A percentile compares a stretch with the other conserved stretches of the same genome.
Conservation (phyloP, 2,329 filamentous ascomycete species). For the Phyllosticta citrichinensis region DNA sequence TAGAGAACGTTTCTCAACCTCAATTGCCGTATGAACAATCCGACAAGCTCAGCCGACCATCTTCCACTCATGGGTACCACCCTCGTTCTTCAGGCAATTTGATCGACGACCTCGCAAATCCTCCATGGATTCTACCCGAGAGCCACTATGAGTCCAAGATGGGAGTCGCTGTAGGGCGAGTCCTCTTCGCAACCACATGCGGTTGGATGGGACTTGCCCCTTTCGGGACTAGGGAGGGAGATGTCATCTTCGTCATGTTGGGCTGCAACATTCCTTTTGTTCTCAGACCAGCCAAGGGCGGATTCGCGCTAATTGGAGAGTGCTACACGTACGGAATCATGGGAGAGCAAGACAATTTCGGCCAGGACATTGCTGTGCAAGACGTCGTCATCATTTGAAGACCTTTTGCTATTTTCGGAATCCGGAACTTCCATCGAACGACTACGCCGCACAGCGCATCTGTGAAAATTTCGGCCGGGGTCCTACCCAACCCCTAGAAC, state of each 20-base stretch:
- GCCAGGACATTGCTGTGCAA: conserved; percentile 3
- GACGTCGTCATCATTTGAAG: conserved; percentile 8
- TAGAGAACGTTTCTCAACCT: background rate
- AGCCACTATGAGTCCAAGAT: conserved; percentile 5
- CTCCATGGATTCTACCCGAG: conserved; percentile 1
- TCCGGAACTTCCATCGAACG: background rate
- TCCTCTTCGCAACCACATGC: conserved; percentile 5
- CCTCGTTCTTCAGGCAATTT: conserved; percentile 7
- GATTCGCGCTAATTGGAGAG: conserved; percentile 6
- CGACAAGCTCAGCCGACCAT: background rate
- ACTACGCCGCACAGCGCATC: background rate
- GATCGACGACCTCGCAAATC: conserved; percentile 10
- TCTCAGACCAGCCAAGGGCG: background rate
- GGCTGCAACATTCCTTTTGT: conserved; percentile 9
- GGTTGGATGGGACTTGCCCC: conserved; percentile 10
- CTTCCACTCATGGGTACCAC: background rate
- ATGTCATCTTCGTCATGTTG: conserved; percentile 10
- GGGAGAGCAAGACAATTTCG: conserved; percentile 7
- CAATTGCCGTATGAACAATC: background rate
- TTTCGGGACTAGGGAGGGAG: conserved; percentile 7
- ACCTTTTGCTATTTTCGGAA: background rate
- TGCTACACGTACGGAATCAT: conserved; percentile 10
- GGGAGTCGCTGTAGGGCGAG: conserved; percentile 8
- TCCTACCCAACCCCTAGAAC: background rate
- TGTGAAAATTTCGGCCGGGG: background rate